Evolutionary conservation across 2,329 filamentous ascomycete species (phyloP).

Genomic region (Sporothrix pseudoabietina): DNA sequence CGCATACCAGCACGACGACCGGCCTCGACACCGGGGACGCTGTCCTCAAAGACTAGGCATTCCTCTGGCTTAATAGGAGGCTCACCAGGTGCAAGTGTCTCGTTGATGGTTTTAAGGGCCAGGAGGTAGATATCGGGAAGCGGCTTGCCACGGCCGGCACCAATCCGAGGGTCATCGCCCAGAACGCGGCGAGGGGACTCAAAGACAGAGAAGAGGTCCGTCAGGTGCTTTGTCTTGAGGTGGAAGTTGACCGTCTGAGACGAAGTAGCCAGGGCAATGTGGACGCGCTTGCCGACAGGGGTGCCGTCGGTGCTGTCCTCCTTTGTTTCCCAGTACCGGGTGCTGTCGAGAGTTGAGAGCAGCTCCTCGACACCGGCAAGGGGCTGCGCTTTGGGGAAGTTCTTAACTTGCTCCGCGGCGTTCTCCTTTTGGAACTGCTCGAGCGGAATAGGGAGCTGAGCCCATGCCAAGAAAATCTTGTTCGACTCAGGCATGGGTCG

Average conservation of each 20-base stretch:
- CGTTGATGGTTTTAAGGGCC: slow-evolving; percentile 82
- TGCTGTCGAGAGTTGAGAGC: slow-evolving; percentile 60
- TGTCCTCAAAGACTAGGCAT: slow-evolving; percentile 95
- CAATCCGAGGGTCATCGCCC: slow-evolving; percentile 81
- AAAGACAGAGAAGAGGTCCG: slow-evolving; percentile 66
- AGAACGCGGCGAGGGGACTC: slow-evolving; percentile 71
- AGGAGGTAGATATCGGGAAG: slow-evolving; percentile 92
- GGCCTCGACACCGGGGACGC: slow-evolving; percentile 87
- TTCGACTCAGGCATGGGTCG: slow-evolving; percentile 58
- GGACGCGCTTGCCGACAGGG: slow-evolving; percentile 50
- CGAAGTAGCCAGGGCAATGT: slow-evolving; percentile 86
- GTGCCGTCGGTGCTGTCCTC: slow-evolving; percentile 32
- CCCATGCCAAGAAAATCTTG: slow-evolving; percentile 72
- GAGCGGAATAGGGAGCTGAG: slow-evolving; percentile 73
- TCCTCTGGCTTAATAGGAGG: slow-evolving; percentile 74
- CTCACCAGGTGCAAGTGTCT: slow-evolving; percentile 64
- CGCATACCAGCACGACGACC: slow-evolving; percentile 92
- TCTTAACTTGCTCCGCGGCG: slow-evolving; percentile 63
- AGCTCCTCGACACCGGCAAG: slow-evolving; percentile 76
- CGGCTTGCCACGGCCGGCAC: slow-evolving; percentile 83
- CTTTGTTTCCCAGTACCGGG: slow-evolving; percentile 53
- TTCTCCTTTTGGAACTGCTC: slow-evolving; percentile 67
- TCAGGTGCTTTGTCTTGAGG: slow-evolving; percentile 70
- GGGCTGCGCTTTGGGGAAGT: slow-evolving; percentile 74
- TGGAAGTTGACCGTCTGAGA: slow-evolving; percentile 71